phyloP scores from a whole-genome alignment of 1,284 basidiomycete species.

The Tetrapyrgos nigripes region DNA sequence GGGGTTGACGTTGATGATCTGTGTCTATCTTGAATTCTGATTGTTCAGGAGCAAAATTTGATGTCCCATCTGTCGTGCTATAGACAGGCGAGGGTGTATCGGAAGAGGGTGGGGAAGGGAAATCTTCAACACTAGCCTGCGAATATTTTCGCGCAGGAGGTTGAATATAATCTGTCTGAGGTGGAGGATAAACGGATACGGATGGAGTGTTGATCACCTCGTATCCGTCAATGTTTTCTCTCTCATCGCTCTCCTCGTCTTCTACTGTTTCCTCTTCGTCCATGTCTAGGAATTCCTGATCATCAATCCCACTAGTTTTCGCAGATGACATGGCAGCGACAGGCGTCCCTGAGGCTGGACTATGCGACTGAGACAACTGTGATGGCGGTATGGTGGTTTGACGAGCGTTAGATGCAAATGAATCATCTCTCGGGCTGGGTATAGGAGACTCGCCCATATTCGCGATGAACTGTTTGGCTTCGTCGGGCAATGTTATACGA shows the following conservation, averaged over 20 bases:
- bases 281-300: constrained; percentile 68
- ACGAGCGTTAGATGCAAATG: constrained; percentile 28
- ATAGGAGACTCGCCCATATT: constrained; percentile 68
- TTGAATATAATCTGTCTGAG: background rate
- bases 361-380: constrained; percentile 6
- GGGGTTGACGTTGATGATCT: background rate
- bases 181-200: background rate
- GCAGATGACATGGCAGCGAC: background rate
- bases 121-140: constrained; percentile 45
- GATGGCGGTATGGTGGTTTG: constrained; percentile 6
- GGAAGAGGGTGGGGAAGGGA: constrained; percentile 46
- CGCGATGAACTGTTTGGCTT: constrained; percentile 72
- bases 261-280: constrained; percentile 55
- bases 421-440: constrained; percentile 54
- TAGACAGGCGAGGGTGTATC: too few species aligned
- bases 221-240: constrained; percentile 26
- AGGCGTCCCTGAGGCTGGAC: constrained; percentile 12
- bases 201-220: constrained; percentile 22
- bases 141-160: constrained; percentile 1
- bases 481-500: constrained; percentile 72
- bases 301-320: constrained; percentile 9
- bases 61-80: too few species aligned
- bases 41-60: background rate
- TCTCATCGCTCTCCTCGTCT: constrained; percentile 31
- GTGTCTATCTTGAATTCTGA: constrained; percentile 7